A percentile compares a stretch with the other conserved stretches of the same genome.
Conservation (phyloP, 2,329 filamentous ascomycete species). For the Fusarium lateritium region DNA sequence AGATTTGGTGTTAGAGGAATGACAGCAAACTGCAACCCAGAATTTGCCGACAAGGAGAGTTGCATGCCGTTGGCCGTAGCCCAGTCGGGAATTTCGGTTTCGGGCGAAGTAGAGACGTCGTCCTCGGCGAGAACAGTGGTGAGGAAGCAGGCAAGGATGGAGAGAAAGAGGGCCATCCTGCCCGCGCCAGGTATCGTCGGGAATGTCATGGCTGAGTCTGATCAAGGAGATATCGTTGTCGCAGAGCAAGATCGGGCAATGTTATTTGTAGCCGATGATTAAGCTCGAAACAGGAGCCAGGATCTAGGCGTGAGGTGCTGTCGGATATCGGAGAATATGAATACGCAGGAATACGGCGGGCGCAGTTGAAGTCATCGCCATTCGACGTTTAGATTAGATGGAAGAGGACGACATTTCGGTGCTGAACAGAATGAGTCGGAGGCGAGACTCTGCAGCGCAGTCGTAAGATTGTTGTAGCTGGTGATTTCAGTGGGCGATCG, state of each 20-base stretch:
- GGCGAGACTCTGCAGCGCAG: constrained; percentile 7
- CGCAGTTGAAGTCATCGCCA: constrained; percentile 31
- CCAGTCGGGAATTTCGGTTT: constrained; percentile 57
- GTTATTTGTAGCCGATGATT: constrained; percentile 2
- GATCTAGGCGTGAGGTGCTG: constrained; percentile 20
- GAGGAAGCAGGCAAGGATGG: constrained; percentile 49
- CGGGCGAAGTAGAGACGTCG: constrained; percentile 53
- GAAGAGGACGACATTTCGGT: constrained; percentile 38
- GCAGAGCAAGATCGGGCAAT: neutral
- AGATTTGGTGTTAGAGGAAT: constrained; percentile 61
- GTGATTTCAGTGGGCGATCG: neutral
- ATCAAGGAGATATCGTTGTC: constrained; percentile 1
- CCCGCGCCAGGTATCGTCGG: constrained; percentile 17
- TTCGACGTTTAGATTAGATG: constrained; percentile 36
- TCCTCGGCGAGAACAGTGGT: constrained; percentile 53
- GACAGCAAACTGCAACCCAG: constrained; percentile 57
- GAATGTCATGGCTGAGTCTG: constrained; percentile 27
- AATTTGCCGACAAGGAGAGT: constrained; percentile 55
- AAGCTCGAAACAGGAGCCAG: constrained; percentile 20
- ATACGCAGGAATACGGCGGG: constrained; percentile 33
- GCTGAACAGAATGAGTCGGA: constrained; percentile 4
- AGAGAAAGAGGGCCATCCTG: constrained; percentile 31
- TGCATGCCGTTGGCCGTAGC: constrained; percentile 58
- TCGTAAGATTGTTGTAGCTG: neutral
- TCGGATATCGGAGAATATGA: constrained; percentile 35